Evolutionary conservation across 208 protist species (phyloP).

Genomic region (Endotrypanum monterogeii): DNA sequence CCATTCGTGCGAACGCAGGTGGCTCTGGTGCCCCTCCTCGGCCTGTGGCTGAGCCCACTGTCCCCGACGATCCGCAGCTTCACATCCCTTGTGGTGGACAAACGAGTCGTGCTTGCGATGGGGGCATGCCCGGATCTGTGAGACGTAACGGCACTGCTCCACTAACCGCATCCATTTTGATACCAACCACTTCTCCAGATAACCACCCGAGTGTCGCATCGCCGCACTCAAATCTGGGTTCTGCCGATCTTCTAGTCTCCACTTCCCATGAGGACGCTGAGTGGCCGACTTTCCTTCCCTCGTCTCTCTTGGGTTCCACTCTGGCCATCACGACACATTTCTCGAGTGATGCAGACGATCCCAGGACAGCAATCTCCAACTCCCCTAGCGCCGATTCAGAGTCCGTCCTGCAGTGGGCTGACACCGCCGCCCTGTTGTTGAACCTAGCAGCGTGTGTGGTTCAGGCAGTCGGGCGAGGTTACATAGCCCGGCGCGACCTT

Average conservation of each 20-base stretch:
- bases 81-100: not conserved
- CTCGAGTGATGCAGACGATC: not conserved
- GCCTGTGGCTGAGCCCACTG: not conserved
- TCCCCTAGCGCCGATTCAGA: not conserved
- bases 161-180: not conserved
- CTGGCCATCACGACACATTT: not conserved
- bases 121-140: not conserved
- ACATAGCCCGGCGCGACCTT: constrained; percentile 21
- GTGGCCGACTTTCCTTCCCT: not conserved
- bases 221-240: not conserved
- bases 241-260: not conserved
- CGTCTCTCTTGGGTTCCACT: not conserved
- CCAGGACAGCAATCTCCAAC: not conserved
- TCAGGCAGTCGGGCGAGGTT: constrained; percentile 44
- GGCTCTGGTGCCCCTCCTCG: not conserved
- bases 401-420: not conserved
- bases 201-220: not conserved
- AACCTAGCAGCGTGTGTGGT: constrained; percentile 18
- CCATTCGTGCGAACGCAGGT: not conserved
- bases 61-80: not conserved
- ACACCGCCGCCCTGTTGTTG: constrained; percentile 14
- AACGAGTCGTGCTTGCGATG: not conserved
- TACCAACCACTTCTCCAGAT: not conserved
- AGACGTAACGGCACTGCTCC: not conserved
- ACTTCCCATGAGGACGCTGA: not conserved